Conservation (phyloP, 2,329 filamentous ascomycete species). For the Phoma sp. region DNA sequence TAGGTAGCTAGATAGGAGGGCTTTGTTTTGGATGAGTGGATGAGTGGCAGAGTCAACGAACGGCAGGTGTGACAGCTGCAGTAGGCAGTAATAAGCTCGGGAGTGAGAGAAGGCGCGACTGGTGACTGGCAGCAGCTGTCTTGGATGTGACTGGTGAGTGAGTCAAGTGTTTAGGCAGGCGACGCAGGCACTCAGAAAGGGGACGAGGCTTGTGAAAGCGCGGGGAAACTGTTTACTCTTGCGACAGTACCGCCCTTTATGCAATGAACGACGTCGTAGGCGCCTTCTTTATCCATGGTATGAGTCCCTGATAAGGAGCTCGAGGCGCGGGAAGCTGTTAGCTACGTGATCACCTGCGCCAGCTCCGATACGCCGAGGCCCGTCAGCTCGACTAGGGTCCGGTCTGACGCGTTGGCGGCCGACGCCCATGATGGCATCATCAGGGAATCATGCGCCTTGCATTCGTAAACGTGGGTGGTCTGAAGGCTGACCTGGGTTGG, state of each 20-base stretch:
- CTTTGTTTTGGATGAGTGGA: conserved; percentile 9
- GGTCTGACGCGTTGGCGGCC: conserved; percentile 29
- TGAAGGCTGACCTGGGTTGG: conserved; percentile 32
- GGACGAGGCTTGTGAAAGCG: conserved; percentile 26
- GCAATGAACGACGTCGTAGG: conserved; percentile 32
- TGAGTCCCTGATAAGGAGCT: conserved; percentile 36
- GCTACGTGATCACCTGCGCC: conserved; percentile 25
- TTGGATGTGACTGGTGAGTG: conserved; percentile 45
- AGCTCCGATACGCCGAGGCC: conserved; percentile 42
- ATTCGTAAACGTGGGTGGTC: conserved; percentile 42
- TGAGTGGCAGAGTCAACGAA: conserved; percentile 19
- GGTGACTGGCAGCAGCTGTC: conserved; percentile 38
- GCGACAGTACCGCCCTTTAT: conserved; percentile 35
- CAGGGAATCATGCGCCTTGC: conserved; percentile 40
- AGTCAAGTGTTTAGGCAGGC: conserved; percentile 38
- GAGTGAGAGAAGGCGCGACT: conserved; percentile 37
- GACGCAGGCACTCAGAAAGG: conserved; percentile 33
- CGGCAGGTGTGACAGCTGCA: conserved; percentile 19
- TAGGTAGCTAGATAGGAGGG: conserved; percentile 5
- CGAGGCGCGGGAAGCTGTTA: conserved; percentile 31
- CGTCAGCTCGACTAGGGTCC: conserved; percentile 32
- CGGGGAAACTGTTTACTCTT: conserved; percentile 24
- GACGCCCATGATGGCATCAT: conserved; percentile 40
- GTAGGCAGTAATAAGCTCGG: conserved; percentile 38
- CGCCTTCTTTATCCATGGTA: conserved; percentile 25